Evolutionary conservation across 140 eudicot species (phyloP), one percentile per base, ranked within the genome.

Genomic region (Oenanthe javanica): DNA sequence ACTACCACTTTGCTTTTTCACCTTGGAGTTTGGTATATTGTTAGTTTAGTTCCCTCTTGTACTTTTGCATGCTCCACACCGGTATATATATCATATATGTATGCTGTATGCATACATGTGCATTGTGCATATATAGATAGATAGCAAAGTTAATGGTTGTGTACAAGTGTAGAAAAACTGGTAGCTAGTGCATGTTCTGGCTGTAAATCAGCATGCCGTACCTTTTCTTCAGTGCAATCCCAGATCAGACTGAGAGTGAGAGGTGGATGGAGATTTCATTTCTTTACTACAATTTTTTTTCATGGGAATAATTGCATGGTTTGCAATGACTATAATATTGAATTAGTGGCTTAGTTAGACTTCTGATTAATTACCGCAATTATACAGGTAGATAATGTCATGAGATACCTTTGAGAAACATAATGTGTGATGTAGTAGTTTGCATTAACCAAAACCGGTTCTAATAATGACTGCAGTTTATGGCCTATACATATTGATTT

Each of bases 111-210:
- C 55, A 49, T 48, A 4, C 47, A 73, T 42, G 45, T 42, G 45
- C 45, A 42, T 42, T 25, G 49, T 43, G 49, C 47, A 72, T 16
- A 43, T 21, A 43, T 8, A 21, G 51, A 72, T 43, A 72, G 76
- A 71, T 5, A 63, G 70, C 12, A 63, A 63, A 23, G 38, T 63
- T 63, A 6, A 16, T 23, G 0, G 25, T 57, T 57, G 25, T 16
- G 66, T 9, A 57, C 27, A 57, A 2, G 70, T 63, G 51, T 13
- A 47, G 55, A 21, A 46, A 18, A 23, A 27, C 45, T 75, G 52
- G 54, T 45, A 72, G 31, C 31, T 31, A 31, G 77, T 72, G 77
- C 77, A 45, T 43, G 77, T 43, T 72, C 50, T 72, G 77, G 38
- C 52, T 72, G 77, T 72, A 72, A 71, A 40, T 72, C 31, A 9